These are phyloP conservation scores for Fistulinella prunicolor DNA, from an alignment of 768 basidiomycete species.

Conservation along the genomic window DNA sequence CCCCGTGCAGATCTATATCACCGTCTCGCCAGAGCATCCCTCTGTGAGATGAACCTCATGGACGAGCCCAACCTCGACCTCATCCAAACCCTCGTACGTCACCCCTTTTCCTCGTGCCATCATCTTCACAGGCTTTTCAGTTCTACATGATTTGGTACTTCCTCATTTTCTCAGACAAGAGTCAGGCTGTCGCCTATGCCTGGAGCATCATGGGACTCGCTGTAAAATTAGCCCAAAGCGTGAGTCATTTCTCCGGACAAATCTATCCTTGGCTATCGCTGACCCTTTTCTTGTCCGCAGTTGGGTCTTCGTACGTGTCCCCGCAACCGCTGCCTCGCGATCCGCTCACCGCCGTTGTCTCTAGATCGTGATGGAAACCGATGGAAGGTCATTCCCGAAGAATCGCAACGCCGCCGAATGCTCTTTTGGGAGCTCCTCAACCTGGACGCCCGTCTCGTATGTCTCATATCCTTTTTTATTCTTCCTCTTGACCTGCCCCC, in stretches of 20 bases:
- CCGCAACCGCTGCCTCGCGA: background rate
- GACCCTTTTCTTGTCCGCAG: constrained; percentile 33
- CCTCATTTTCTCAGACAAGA: constrained; percentile 70
- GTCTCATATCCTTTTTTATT: constrained; percentile 27
- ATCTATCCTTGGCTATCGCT: background rate
- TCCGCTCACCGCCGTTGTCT: constrained; percentile 26
- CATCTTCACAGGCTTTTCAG: constrained; percentile 40
- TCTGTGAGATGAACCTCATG: constrained; percentile 73
- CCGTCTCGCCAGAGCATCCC: constrained; percentile 61
- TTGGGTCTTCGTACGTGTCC: constrained; percentile 60
- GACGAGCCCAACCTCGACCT: constrained; percentile 74
- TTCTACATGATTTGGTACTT: constrained; percentile 79
- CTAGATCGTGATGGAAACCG: constrained; percentile 67
- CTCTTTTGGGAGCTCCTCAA: constrained; percentile 76
- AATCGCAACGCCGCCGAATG: constrained; percentile 63
- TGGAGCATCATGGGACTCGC: constrained; percentile 78
- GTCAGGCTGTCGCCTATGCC: constrained; percentile 67
- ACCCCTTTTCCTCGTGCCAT: constrained; percentile 1
- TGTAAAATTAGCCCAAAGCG: constrained; percentile 69
- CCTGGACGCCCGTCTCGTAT: constrained; percentile 64
- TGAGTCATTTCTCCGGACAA: constrained; percentile 36
- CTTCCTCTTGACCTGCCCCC: constrained; percentile 6
- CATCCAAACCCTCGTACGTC: constrained; percentile 59
- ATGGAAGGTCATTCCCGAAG: constrained; percentile 66
- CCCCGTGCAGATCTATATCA: constrained; percentile 63